A percentile compares a stretch with the other conserved stretches of the same genome.
phyloP scores from a whole-genome alignment of 768 basidiomycete species.

The Rhodotorula kratochvilovae region DNA sequence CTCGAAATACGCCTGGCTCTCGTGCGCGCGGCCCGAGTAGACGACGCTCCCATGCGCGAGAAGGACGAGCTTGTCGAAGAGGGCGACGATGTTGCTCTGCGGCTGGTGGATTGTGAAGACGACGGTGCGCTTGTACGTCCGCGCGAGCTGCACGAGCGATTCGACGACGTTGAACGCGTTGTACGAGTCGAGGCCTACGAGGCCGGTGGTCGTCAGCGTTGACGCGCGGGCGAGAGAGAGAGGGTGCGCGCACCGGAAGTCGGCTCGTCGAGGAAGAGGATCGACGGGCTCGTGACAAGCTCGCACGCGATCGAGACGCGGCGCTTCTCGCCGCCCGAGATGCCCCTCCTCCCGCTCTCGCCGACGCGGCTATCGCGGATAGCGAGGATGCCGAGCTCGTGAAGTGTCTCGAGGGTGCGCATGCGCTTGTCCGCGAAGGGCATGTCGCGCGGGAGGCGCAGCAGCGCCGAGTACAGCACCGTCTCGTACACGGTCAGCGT shows the following conservation, averaged over 20 bases:
- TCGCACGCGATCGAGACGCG: conserved; percentile 97
- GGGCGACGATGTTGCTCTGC: conserved; percentile 89
- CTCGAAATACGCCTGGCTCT: conserved; percentile 75
- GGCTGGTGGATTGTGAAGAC: conserved; percentile 98
- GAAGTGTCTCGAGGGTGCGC: conserved; percentile 89
- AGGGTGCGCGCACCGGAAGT: conserved; percentile 67
- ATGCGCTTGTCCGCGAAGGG: conserved; percentile 90
- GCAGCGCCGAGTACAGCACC: conserved; percentile 82
- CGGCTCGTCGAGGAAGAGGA: conserved; percentile 93
- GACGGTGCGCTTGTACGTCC: conserved; percentile 86
- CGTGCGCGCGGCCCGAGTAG: conserved; percentile 71
- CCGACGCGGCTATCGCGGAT: conserved; percentile 90
- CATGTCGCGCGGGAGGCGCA: conserved; percentile 91
- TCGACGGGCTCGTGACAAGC: conserved; percentile 91
- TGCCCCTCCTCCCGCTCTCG: conserved; percentile 79
- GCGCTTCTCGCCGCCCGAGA: conserved; percentile 96
- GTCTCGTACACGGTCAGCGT: conserved; percentile 98
- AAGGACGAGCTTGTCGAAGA: conserved; percentile 87
- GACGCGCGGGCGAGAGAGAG: not conserved
- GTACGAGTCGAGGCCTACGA: conserved; percentile 78
- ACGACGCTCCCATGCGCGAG: conserved; percentile 77
- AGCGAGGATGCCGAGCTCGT: conserved; percentile 85
- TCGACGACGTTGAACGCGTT: conserved; percentile 95
- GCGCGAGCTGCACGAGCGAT: conserved; percentile 74
- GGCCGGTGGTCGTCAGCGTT: no score